phyloP scores from a whole-genome alignment of 257 asterid species.

The Parsonsia alboflavescens region DNA sequence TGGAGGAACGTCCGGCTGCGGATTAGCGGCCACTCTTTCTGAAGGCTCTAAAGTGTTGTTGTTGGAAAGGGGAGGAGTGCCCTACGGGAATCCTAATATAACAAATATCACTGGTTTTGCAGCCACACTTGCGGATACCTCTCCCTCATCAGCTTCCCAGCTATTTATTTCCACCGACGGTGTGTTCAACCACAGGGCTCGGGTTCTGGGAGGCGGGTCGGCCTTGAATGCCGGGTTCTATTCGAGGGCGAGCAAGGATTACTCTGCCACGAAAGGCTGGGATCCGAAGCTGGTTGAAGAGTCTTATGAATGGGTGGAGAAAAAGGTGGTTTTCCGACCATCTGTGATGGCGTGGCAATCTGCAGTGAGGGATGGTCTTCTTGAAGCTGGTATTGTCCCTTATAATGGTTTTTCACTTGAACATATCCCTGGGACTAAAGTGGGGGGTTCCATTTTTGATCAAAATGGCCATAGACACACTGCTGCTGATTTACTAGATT shows the following conservation, averaged over 20 bases:
- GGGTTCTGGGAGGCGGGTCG: conserved; percentile 73
- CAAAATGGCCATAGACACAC: conserved; percentile 57
- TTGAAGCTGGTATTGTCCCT: conserved; percentile 56
- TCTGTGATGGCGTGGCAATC: conserved; percentile 51
- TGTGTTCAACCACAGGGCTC: conserved; percentile 68
- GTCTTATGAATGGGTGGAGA: conserved; percentile 78
- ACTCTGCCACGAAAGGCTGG: conserved; percentile 47
- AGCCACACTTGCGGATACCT: conserved; percentile 33
- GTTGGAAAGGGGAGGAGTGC: conserved; percentile 77
- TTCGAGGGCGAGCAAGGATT: conserved; percentile 43
- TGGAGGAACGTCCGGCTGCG: conserved; percentile 85
- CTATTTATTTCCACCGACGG: conserved; percentile 72
- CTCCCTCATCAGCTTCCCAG: conserved; percentile 59
- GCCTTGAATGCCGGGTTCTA: conserved; percentile 82
- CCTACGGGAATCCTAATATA: conserved; percentile 57
- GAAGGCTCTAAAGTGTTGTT: conserved; percentile 45
- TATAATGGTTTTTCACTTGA: conserved; percentile 48
- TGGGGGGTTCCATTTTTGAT: conserved; percentile 70
- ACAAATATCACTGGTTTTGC: conserved; percentile 34
- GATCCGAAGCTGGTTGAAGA: conserved; percentile 39
- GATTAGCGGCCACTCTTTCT: conserved; percentile 75
- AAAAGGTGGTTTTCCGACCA: conserved; percentile 59
- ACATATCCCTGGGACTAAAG: conserved; percentile 64
- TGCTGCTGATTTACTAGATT: conserved; percentile 73
- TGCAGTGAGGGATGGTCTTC: conserved; percentile 60